Evolutionary conservation across 768 basidiomycete species (phyloP), one percentile per base, ranked within the genome.

Genomic region (Pisolithus sp.): DNA sequence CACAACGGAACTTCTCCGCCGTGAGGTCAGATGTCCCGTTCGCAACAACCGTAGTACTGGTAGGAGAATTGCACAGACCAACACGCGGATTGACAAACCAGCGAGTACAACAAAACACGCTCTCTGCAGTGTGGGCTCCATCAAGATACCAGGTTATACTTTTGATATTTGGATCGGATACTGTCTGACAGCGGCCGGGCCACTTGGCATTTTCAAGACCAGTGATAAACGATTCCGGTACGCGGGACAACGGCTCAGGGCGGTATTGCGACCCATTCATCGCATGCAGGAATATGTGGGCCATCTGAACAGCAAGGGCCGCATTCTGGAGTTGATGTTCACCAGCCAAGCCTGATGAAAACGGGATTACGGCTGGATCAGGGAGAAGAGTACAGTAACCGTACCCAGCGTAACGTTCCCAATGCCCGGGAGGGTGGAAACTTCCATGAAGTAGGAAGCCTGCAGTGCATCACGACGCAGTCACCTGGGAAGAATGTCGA

Each of bases 71-170:
- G 13, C 69, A 60, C 48, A 88, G 59, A 6, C 78, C 80, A 37
- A 80, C 72, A 1, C 71, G 73, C 9, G 83, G 82, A 46, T 70
- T 76, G 46, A 81, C 83, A 63, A 89, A 96, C 96, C 96, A 99
- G 53, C 90, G 73, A 12, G 88, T 78, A 59, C 94, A 95, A 54
- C 82, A 92, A 43, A 79, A 76, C 26, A 99, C 73, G 61, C 93
- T 96, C 64, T 98, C 96, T 10, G 79, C 68, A 0, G 96, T 99
- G 66, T 99, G 96, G 12, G 96, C 94, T 0, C 96, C 96, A 63
- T 98, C 96, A 10, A 99, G 72, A 67, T 84, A 91, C 96, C 96
- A 98, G 2, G 80, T 86, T 7, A 78, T 74, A 12, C 68, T 62
- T 2, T n/a, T 68, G 46, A 37, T 78, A 63, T 13, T 63, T 1